Conservation (phyloP, 140 eudicot species). For the Flaveria floridana region DNA sequence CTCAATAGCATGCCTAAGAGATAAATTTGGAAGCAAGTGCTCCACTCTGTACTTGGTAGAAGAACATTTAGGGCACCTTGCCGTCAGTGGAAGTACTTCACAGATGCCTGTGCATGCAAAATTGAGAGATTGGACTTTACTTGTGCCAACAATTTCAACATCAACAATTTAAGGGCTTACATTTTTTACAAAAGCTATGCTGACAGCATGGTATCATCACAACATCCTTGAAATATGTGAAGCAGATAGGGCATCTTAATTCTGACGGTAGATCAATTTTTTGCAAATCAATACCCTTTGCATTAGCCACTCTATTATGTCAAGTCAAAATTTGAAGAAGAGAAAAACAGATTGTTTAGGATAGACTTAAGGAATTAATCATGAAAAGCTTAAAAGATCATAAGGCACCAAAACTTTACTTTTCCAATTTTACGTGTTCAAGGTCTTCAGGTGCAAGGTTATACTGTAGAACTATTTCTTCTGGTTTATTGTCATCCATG, state of each 20-base stretch:
- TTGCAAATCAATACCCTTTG: constrained; percentile 41
- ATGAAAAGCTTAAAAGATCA: constrained; percentile 15
- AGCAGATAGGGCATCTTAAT: constrained; percentile 73
- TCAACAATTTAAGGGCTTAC: constrained; percentile 49
- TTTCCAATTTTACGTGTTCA: constrained; percentile 45
- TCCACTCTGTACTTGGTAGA: constrained; percentile 60
- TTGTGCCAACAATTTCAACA: constrained; percentile 16
- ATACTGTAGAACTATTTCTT: constrained; percentile 38
- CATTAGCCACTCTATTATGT: constrained; percentile 33
- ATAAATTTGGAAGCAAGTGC: constrained; percentile 76
- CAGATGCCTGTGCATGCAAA: constrained; percentile 53
- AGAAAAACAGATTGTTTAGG: constrained; percentile 21
- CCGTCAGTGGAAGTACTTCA: constrained; percentile 49
- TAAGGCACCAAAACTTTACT: constrained; percentile 33
- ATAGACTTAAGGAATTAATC: background rate
- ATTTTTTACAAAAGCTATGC: constrained; percentile 79
- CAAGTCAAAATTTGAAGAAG: constrained; percentile 9
- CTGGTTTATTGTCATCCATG: constrained; percentile 25
- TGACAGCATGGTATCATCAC: constrained; percentile 98
- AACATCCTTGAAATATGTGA: constrained; percentile 76
- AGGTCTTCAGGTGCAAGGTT: constrained; percentile 38
- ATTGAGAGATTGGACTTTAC: background rate
- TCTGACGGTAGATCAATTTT: constrained; percentile 60
- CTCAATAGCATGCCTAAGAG: constrained; percentile 79
- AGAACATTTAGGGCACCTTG: constrained; percentile 76